Percentiles rank a stretch among this genome's conserved stretches.
These are phyloP conservation scores for Lobosporangium transversale DNA, from an alignment of 192 early-diverging fungal species.

Conservation along the genomic window DNA sequence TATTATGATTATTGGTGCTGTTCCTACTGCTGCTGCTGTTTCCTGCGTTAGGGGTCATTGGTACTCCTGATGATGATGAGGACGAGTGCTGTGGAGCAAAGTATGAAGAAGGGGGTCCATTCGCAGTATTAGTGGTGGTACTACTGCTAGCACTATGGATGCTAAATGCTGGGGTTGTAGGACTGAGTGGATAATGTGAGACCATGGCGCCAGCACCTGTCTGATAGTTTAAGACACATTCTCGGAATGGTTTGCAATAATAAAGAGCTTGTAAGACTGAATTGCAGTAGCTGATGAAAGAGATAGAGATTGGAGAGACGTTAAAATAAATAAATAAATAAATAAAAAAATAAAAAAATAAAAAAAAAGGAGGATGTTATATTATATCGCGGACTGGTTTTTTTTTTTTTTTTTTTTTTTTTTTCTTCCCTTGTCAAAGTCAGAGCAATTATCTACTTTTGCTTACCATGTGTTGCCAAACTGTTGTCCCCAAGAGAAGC, in stretches of 20 bases:
- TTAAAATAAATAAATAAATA: constrained; percentile 3
- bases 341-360: neutral
- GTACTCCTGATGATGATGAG: neutral
- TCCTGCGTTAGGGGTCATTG: neutral
- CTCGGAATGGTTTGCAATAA: constrained; percentile 93
- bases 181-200: constrained; percentile 51
- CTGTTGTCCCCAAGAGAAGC: constrained; percentile 46
- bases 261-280: constrained; percentile 97
- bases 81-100: constrained; percentile 31
- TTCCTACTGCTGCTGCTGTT: neutral
- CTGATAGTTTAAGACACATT: constrained; percentile 86
- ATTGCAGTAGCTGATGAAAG: constrained; percentile 95
- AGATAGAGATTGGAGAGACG: too few relatives aligned
- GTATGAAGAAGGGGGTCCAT: constrained; percentile 27
- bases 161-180: constrained; percentile 36
- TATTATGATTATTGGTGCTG: neutral
- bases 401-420: neutral
- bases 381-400: neutral
- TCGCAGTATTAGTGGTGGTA: too few relatives aligned
- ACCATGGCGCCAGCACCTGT: constrained; percentile 48
- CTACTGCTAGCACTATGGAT: constrained; percentile 14
- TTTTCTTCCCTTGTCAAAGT: neutral
- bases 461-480: constrained; percentile 91
- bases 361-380: neutral
- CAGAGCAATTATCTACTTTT: neutral